Percentiles rank a stretch among this genome's conserved stretches.
Conservation (phyloP, 225 moss, liverwort and hornwort species). For the Straminergon stramineum region DNA sequence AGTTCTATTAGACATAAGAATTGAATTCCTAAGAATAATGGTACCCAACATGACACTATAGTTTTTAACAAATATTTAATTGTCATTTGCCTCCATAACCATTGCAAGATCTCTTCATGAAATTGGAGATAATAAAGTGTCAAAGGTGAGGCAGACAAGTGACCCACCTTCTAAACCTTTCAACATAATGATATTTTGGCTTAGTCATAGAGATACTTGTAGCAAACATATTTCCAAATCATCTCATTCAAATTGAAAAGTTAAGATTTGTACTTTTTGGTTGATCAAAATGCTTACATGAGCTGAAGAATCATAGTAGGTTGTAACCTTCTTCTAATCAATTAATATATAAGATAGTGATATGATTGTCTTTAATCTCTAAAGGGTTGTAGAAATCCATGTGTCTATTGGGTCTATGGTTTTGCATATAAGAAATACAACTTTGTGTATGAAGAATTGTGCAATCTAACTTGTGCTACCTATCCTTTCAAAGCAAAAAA, state of each 20-base stretch:
- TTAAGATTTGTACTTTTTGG: too few relatives aligned
- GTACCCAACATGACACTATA: too few relatives aligned
- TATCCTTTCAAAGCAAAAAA: too few relatives aligned
- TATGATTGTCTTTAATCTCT: background rate
- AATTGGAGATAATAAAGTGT: background rate
- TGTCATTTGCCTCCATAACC: background rate
- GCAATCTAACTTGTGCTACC: background rate
- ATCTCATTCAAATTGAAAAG: too few relatives aligned
- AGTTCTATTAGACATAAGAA: background rate
- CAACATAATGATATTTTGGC: too few relatives aligned
- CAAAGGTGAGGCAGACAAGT: fast-evolving
- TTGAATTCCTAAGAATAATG: background rate
- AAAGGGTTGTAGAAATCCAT: background rate
- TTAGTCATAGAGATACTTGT: fast-evolving
- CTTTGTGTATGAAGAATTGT: background rate
- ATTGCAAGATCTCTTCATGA: background rate
- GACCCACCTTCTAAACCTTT: background rate
- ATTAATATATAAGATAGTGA: background rate
- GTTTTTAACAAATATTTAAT: background rate
- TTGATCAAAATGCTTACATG: background rate
- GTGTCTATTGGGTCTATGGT: background rate
- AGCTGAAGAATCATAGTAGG: background rate
- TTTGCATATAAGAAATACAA: background rate
- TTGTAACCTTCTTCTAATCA: background rate
- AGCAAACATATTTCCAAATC: background rate